Evolutionary conservation across 164 flowering plant species (phyloP).

Genomic region (Tinospora cordifolia): DNA sequence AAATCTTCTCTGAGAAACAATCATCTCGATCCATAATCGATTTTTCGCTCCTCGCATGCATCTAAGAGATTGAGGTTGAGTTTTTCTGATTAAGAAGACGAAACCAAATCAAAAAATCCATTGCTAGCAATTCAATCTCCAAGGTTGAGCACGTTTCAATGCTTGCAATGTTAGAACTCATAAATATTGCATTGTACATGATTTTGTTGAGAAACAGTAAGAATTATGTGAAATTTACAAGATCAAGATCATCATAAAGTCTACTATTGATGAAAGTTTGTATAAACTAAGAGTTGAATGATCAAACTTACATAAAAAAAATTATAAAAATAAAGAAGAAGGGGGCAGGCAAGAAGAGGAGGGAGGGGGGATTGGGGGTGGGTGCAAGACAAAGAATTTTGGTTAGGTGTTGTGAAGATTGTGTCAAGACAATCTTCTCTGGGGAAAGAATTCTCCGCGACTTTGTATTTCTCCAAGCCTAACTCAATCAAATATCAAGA

Average conservation of each 20-base stretch:
- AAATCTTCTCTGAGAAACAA: conserved; percentile 48
- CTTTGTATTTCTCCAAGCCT: conserved; percentile 44
- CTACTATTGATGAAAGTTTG: conserved; percentile 57
- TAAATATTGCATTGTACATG: conserved; percentile 61
- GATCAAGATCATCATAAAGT: conserved; percentile 39
- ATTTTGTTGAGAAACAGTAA: conserved; percentile 51
- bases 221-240: conserved; percentile 52
- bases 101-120: conserved; percentile 24
- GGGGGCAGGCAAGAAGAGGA: no score
- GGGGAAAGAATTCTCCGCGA: conserved; percentile 67
- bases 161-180: conserved; percentile 42
- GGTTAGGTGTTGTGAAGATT: conserved; percentile 46
- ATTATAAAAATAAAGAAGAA: no score
- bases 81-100: conserved; percentile 33
- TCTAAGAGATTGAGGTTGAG: conserved; percentile 36
- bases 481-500: conserved; percentile 35
- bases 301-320: conserved; percentile 30
- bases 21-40: conserved; percentile 50
- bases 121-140: conserved; percentile 26
- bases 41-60: conserved; percentile 39
- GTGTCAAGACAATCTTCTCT: conserved; percentile 46
- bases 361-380: no score
- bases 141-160: conserved; percentile 43
- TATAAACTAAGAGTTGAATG: conserved; percentile 44
- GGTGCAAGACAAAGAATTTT: conserved; percentile 47